phyloP scores from a whole-genome alignment of 2,329 filamentous ascomycete genomes.

The Zymoseptoria brevis region DNA sequence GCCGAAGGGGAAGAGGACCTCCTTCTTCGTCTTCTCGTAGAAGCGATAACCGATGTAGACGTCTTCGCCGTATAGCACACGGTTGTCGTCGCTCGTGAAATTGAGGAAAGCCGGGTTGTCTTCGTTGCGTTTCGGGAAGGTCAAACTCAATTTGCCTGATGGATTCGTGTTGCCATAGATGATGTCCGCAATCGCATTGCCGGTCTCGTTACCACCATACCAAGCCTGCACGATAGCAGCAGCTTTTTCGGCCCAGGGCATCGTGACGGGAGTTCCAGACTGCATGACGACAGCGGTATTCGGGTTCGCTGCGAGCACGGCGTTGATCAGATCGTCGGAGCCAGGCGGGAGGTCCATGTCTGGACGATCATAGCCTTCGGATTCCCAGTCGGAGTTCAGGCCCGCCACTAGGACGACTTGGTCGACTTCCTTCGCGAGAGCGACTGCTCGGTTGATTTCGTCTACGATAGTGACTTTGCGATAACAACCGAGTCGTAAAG shows the following conservation, averaged over 20 bases:
- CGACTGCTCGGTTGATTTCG: slow-evolving; percentile 58
- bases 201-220: slow-evolving; percentile 83
- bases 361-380: slow-evolving; percentile 58
- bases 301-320: slow-evolving; percentile 58
- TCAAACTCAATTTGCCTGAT: slow-evolving; percentile 65
- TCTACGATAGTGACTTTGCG: slow-evolving; percentile 51
- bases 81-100: slow-evolving; percentile 63
- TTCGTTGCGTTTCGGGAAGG: slow-evolving; percentile 49
- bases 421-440: slow-evolving; percentile 60
- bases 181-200: slow-evolving; percentile 71
- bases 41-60: slow-evolving; percentile 66
- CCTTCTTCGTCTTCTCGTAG: slow-evolving; percentile 55
- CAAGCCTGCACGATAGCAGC: slow-evolving; percentile 65
- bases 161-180: slow-evolving; percentile 68
- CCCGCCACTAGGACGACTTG: slow-evolving; percentile 73
- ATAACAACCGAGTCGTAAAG: slow-evolving; percentile 53
- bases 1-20: slow-evolving; percentile 65
- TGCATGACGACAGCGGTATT: slow-evolving; percentile 68
- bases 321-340: slow-evolving; percentile 58
- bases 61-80: slow-evolving; percentile 63
- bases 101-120: slow-evolving; percentile 61
- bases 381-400: slow-evolving; percentile 70
- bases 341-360: slow-evolving; percentile 53
- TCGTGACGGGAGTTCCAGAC: slow-evolving; percentile 64
- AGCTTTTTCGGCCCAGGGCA: slow-evolving; percentile 61